Percentiles rank a stretch among this genome's conserved stretches.
phyloP scores from a whole-genome alignment of 1,284 basidiomycete species.

The Erythrobasidium hasegawianum region DNA sequence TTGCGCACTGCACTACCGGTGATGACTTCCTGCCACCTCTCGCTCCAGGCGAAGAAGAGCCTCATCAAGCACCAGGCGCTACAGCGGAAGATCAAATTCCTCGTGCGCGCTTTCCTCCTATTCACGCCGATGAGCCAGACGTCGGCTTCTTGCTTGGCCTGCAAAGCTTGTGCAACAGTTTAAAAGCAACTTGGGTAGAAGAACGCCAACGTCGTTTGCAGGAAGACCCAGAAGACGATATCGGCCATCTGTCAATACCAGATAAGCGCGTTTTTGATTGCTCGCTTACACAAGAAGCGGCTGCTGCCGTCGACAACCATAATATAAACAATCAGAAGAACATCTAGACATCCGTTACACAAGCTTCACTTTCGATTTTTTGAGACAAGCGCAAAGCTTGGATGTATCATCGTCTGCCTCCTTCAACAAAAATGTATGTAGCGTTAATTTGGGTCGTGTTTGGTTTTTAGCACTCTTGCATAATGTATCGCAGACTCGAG shows the following conservation, averaged over 20 bases:
- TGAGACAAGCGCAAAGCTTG: too few relatives aligned
- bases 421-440: too few relatives aligned
- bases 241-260: constrained; percentile 27
- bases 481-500: too few relatives aligned
- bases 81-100: constrained; percentile 60
- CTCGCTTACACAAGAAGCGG: constrained; percentile 30
- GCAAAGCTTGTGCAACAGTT: constrained; percentile 67
- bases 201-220: constrained; percentile 53
- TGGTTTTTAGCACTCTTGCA: too few relatives aligned
- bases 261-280: constrained; percentile 34
- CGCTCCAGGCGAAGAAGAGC: constrained; percentile 37
- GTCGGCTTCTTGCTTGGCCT: constrained; percentile 90
- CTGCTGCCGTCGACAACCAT: neutral
- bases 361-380: too few relatives aligned
- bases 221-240: constrained; percentile 31
- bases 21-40: constrained; percentile 71
- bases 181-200: constrained; percentile 78
- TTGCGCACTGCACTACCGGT: constrained; percentile 97
- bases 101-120: constrained; percentile 86
- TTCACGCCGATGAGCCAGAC: constrained; percentile 81
- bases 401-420: too few relatives aligned
- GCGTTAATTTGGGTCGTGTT: too few relatives aligned
- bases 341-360: too few relatives aligned
- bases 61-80: constrained; percentile 40
- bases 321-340: too few relatives aligned